These are phyloP conservation scores for Colletotrichum tamarilloi DNA, from an alignment of 2,329 filamentous ascomycete species.

Conservation along the genomic window DNA sequence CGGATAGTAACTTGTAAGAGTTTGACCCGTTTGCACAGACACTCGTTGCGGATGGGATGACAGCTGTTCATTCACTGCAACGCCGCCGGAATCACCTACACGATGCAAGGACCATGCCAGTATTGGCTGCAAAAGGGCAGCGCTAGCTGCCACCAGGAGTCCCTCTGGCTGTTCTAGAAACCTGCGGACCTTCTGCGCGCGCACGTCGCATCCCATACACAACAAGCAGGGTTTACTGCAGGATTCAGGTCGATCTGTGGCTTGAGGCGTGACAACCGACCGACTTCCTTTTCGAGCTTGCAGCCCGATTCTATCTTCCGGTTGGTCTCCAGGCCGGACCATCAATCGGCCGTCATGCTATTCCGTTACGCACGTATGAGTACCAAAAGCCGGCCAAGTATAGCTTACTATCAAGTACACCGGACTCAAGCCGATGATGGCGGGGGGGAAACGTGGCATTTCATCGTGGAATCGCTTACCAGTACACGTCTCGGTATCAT, in stretches of 20 bases:
- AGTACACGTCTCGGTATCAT: neutral
- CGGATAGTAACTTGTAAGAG: neutral
- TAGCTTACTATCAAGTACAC: neutral
- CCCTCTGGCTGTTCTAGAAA: conserved; percentile 27
- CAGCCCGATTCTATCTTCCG: conserved; percentile 27
- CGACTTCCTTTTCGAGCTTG: conserved; percentile 35
- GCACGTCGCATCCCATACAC: neutral
- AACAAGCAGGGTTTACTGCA: conserved; percentile 27
- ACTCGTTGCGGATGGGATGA: neutral
- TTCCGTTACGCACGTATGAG: conserved; percentile 23
- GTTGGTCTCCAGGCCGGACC: conserved; percentile 10
- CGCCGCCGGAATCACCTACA: neutral
- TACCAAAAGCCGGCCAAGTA: neutral
- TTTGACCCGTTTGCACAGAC: neutral
- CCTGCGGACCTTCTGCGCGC: conserved; percentile 11
- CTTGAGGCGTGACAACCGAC: conserved; percentile 26
- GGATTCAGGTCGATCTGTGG: conserved; percentile 30
- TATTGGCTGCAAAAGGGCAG: conserved; percentile 14
- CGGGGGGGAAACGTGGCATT: neutral
- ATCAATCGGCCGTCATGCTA: conserved; percentile 17
- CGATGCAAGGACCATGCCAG: neutral
- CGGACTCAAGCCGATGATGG: conserved; percentile 19
- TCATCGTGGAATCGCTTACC: neutral
- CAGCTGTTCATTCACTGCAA: neutral
- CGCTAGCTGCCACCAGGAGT: conserved; percentile 1